Evolutionary conservation across 257 asterid genomes (phyloP).

Genomic region (Forsythia suspensa): DNA sequence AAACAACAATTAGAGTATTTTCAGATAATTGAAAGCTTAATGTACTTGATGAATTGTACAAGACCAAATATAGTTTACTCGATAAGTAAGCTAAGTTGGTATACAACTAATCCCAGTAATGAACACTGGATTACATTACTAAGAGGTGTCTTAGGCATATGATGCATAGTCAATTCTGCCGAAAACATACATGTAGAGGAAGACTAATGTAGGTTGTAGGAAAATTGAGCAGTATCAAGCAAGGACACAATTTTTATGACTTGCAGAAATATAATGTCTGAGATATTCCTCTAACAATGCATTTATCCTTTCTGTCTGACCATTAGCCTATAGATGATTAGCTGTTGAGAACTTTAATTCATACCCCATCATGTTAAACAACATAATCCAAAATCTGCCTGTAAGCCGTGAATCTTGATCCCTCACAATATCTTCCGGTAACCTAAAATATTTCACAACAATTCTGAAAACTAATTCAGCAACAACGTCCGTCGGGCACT

Average conservation of each 20-base stretch:
- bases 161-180: background rate
- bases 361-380: background rate
- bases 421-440: background rate
- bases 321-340: background rate
- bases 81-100: too few species aligned
- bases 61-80: too few species aligned
- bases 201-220: background rate
- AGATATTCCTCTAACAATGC: background rate
- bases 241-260: background rate
- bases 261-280: background rate
- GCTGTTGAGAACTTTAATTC: background rate
- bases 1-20: too few species aligned
- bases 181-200: background rate
- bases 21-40: too few species aligned
- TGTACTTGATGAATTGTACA: too few species aligned
- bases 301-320: background rate
- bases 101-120: too few species aligned
- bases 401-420: background rate
- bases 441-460: background rate
- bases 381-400: background rate
- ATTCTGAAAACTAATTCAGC: background rate
- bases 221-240: background rate
- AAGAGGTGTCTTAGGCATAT: background rate
- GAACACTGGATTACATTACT: too few species aligned
- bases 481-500: background rate